Evolutionary conservation across 2,329 filamentous ascomycete species (phyloP), one percentile per base, ranked within the genome.

Genomic region (Fonsecaea monophora): DNA sequence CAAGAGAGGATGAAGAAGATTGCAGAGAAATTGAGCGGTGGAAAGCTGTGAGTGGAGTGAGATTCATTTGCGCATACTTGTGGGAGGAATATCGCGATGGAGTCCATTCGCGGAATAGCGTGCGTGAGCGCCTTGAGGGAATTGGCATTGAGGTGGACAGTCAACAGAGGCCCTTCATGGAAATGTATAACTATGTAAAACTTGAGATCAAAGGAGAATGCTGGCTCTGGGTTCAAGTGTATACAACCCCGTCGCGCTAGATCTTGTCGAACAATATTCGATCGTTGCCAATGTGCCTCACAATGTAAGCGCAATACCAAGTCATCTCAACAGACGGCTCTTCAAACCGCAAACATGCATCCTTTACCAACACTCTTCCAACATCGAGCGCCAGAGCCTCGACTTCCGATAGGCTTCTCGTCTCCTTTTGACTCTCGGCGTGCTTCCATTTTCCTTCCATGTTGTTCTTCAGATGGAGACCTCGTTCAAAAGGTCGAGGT

Each of bases 11-110:
- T 90, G 74, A 86, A 83, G 79, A 86, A 82, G 77, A 85, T 91
- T 74, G 87, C 85, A 8, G 89, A 90, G 77, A 83, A 85, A 73
- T 81, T 91, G 73, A 91, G 88, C 21, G 89, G 89, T 63, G 89
- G 89, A 60, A 90, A 88, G 81, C 81, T 87, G 77, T 80, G 63
- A 68, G 35, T 9, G 18, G 45, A 34, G 32, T 53, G 45, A 50
- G 25, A 1, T 42, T 42, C 7, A 38, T 38, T 7, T n/a, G 30
- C 30, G 30, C 13, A n/a, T 4, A 42, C 15, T 42, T n/a, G 30
- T 32, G 3, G 15, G 40, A 42, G 13, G 4, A 42, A n/a, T 3
- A 7, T 18, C 7, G 13, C 40, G 13, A 18, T 13, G 40, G 15
- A 42, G 13, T 18, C 40, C 2, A 5, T 18, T n/a, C 40, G 15